Conservation (phyloP, 2,329 filamentous ascomycete genomes). For the Penicillium polonicum region DNA sequence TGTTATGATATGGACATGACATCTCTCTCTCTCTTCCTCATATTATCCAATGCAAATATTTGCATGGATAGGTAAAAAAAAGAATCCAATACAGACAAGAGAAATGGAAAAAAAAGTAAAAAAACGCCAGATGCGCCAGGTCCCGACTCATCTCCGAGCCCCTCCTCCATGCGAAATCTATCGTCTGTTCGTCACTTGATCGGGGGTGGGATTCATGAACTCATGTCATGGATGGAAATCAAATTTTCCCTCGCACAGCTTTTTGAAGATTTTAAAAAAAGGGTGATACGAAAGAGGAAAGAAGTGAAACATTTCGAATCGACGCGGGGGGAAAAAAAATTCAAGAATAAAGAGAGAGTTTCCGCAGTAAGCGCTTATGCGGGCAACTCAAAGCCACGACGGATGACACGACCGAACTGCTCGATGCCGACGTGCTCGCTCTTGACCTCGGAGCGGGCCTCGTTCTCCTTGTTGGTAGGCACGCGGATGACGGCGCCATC, state of each 20-base stretch:
- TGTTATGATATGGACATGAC: constrained; percentile 12
- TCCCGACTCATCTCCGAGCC: constrained; percentile 30
- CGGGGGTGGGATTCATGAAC: constrained; percentile 26
- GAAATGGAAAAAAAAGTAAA: constrained; percentile 15
- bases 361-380: constrained; percentile 46
- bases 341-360: constrained; percentile 15
- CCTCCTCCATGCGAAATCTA: constrained; percentile 30
- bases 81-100: constrained; percentile 21
- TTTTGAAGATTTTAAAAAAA: constrained; percentile 11
- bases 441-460: constrained; percentile 93
- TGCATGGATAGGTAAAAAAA: neutral
- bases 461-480: constrained; percentile 93
- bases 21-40: constrained; percentile 12
- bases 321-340: constrained; percentile 12
- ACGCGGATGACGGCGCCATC: constrained; percentile 66
- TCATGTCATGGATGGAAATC: constrained; percentile 22
- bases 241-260: constrained; percentile 14
- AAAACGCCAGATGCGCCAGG: constrained; percentile 29
- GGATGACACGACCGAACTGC: constrained; percentile 64
- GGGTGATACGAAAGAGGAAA: constrained; percentile 17
- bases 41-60: constrained; percentile 6
- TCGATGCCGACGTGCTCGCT: constrained; percentile 77
- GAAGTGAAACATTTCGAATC: constrained; percentile 8
- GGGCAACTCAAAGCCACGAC: constrained; percentile 81
- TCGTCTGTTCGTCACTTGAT: constrained; percentile 25